phyloP scores from a whole-genome alignment of 108 stramenopile genomes.

The Cyclotella atomus region DNA sequence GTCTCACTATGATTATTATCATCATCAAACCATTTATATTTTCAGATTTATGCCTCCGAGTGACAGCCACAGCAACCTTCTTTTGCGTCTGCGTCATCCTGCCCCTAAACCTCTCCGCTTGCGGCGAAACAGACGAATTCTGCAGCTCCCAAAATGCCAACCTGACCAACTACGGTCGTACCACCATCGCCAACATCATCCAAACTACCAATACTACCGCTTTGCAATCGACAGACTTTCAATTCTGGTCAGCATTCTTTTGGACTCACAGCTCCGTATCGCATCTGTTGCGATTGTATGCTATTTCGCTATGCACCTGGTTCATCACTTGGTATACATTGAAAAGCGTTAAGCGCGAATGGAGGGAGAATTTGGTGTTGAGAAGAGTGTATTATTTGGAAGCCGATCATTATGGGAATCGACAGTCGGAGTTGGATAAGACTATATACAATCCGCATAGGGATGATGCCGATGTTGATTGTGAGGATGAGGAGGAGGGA shows the following conservation, averaged over 20 bases:
- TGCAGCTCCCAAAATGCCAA: slow-evolving; percentile 17
- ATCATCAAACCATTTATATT: too few relatives aligned
- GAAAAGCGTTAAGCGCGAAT: slow-evolving; percentile 60
- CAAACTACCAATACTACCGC: not conserved
- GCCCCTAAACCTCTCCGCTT: slow-evolving; percentile 70
- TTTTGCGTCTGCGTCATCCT: slow-evolving; percentile 67
- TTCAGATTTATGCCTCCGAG: slow-evolving; percentile 60
- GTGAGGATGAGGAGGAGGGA: slow-evolving; percentile 14
- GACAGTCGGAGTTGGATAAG: slow-evolving; percentile 64
- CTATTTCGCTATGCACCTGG: slow-evolving; percentile 64
- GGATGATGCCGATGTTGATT: slow-evolving; percentile 35
- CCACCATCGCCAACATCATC: slow-evolving; percentile 79
- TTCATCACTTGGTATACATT: slow-evolving; percentile 60
- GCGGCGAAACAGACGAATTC: slow-evolving; percentile 29
- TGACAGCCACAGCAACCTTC: slow-evolving; percentile 57
- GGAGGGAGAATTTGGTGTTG: slow-evolving; percentile 74
- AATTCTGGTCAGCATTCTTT: slow-evolving; percentile 40
- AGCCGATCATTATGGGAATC: slow-evolving; percentile 71
- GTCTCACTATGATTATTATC: too few relatives aligned
- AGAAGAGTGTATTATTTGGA: slow-evolving; percentile 87
- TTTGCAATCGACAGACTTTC: not conserved
- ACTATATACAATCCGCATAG: slow-evolving; percentile 41
- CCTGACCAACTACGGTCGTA: slow-evolving; percentile 76
- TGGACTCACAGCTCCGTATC: slow-evolving; percentile 16
- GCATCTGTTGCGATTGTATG: slow-evolving; percentile 58